phyloP scores from a whole-genome alignment of 257 asterid genomes.

The Rhazya stricta region DNA sequence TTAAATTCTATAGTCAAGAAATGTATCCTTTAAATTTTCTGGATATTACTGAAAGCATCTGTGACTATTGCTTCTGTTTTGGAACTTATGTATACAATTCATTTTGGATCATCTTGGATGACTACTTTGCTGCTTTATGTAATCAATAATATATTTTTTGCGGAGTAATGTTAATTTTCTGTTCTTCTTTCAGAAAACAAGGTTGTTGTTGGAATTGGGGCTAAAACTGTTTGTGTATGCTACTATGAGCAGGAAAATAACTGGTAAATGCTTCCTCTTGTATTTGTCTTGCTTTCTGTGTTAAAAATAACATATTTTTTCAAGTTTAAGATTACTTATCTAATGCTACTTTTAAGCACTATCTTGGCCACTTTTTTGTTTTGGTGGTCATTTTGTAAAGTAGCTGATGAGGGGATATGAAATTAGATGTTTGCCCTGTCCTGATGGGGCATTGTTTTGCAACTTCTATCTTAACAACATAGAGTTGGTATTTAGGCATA shows the following conservation, averaged over 20 bases:
- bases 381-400: neutral
- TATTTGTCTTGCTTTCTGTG: neutral
- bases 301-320: neutral
- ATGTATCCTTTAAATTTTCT: neutral
- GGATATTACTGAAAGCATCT: neutral
- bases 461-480: neutral
- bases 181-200: conserved; percentile 66
- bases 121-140: neutral
- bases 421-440: neutral
- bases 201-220: conserved; percentile 99
- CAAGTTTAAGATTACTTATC: neutral
- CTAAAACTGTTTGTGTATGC: conserved; percentile 97
- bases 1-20: neutral
- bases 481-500: neutral
- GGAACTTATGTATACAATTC: neutral
- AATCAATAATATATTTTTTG: neutral
- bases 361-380: neutral
- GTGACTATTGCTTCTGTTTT: neutral
- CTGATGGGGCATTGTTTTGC: neutral
- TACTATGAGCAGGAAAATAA: conserved; percentile 98
- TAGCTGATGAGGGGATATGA: neutral
- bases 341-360: neutral
- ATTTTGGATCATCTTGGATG: too few species aligned
- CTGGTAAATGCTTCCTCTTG: conserved; percentile 51
- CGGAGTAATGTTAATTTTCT: neutral